Base-by-base conservation (phyloP, 345 rosid genomes). In the Acer negundo region DNA sequence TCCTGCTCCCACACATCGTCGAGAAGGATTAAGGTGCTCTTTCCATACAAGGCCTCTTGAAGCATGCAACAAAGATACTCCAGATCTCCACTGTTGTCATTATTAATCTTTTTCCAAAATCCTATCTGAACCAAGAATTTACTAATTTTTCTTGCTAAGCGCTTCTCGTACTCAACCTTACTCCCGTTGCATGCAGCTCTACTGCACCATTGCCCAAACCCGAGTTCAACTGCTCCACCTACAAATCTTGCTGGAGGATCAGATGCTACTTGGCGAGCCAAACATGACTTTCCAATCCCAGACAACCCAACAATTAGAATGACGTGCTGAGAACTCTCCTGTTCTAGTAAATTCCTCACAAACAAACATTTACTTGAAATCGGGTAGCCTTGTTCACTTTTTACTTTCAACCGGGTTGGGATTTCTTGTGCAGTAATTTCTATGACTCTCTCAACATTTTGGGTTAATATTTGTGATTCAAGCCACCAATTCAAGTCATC, bases 1-100 rank as follows among this genome's bases (percentile, higher is more conserved):
- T 82, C 85, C 73, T 82, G 85, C 80, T 82, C 82, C 82, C 85
- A 79, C n/a, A 79, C 82, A 73, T 82, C 82, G 62, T 82, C 85
- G 42, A 82, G 82, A 68, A 82, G 80, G 66, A 82, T 69, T n/a
- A 82, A 23, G 28, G 74, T 40, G 75, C 85, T 76, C 80, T 76
- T 82, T 24, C 80, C 85, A 76, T 72, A 67, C 47, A 82, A 68
- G 9, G 85, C 82, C 35, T 82, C 82, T 77, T 82, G 85, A 82
- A 82, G 85, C 75, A 79, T 51, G 40, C 70, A 72, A 73, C 82
- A 82, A 55, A 82, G 74, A 56, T 79, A 76, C 22, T 82, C 85
- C 31, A 82, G 82, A 76, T 82, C 82, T 70, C 76, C 82, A 73
- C 75, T 42, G 24, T 69, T 68, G 61, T 79, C 82, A 15, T 82